These are phyloP conservation scores for Podaxis sp. DNA, from an alignment of 768 basidiomycete genomes.

Conservation along the genomic window DNA sequence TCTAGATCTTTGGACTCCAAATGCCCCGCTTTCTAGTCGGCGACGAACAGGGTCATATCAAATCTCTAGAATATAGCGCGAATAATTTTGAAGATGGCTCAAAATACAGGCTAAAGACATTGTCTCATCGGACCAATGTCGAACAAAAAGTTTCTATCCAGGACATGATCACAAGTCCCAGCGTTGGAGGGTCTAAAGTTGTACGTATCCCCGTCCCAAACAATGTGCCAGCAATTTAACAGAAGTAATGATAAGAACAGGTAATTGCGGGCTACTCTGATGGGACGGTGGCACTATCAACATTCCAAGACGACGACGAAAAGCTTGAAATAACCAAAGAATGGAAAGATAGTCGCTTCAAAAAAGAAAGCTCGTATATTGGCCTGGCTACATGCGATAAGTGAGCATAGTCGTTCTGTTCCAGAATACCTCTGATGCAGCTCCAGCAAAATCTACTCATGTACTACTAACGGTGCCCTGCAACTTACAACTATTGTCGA, in stretches of 20 bases:
- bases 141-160: constrained; percentile 28
- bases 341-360: constrained; percentile 69
- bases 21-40: constrained; percentile 75
- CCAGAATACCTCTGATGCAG: not conserved
- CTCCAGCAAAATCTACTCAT: constrained; percentile 35
- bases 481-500: constrained; percentile 38
- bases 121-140: constrained; percentile 20
- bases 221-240: constrained; percentile 8
- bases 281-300: constrained; percentile 49
- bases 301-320: constrained; percentile 38
- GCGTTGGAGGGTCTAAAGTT: constrained; percentile 28
- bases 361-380: constrained; percentile 51
- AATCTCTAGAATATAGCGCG: constrained; percentile 47
- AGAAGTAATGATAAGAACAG: constrained; percentile 46
- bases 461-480: constrained; percentile 75
- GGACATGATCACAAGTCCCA: constrained; percentile 27
- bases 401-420: constrained; percentile 36
- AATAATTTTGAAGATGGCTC: constrained; percentile 25
- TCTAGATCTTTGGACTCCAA: constrained; percentile 9
- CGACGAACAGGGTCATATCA: constrained; percentile 78
- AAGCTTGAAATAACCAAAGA: constrained; percentile 35
- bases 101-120: constrained; percentile 32
- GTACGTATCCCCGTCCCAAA: constrained; percentile 30
- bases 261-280: constrained; percentile 63
- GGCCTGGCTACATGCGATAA: constrained; percentile 51